phyloP scores from a whole-genome alignment of 257 asterid genomes.

The Fraxinus pennsylvanica region DNA sequence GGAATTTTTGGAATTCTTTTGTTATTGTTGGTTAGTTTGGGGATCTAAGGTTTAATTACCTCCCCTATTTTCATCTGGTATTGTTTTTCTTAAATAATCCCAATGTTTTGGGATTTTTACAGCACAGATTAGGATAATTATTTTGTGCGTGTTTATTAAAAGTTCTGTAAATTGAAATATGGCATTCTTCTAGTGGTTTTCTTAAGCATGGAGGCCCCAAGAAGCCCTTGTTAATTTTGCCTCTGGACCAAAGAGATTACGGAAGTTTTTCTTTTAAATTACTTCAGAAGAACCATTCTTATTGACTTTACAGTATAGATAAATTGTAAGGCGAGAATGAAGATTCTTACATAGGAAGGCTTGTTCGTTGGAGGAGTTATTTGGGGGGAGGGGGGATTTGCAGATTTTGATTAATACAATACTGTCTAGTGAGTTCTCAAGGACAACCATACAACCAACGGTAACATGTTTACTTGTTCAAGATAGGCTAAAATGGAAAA shows the following conservation, averaged over 20 bases:
- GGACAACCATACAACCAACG: not conserved
- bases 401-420: not conserved
- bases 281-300: not conserved
- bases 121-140: not conserved
- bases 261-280: not conserved
- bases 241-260: not conserved
- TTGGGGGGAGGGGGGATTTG: not conserved
- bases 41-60: not conserved
- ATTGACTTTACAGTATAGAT: not conserved
- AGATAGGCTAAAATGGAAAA: slow-evolving; percentile 1
- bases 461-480: slow-evolving; percentile 3
- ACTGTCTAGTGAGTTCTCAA: not conserved
- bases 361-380: not conserved
- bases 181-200: not conserved
- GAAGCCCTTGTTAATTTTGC: not conserved
- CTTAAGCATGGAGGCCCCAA: not conserved
- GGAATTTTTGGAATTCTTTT: not conserved
- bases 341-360: not conserved
- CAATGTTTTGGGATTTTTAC: not conserved
- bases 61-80: not conserved
- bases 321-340: not conserved
- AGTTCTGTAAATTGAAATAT: not conserved
- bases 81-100: too few species aligned
- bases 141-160: not conserved
- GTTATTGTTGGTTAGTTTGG: not conserved